Base-by-base conservation (phyloP, 768 basidiomycete genomes). In the Stropharia rugosoannulata region DNA sequence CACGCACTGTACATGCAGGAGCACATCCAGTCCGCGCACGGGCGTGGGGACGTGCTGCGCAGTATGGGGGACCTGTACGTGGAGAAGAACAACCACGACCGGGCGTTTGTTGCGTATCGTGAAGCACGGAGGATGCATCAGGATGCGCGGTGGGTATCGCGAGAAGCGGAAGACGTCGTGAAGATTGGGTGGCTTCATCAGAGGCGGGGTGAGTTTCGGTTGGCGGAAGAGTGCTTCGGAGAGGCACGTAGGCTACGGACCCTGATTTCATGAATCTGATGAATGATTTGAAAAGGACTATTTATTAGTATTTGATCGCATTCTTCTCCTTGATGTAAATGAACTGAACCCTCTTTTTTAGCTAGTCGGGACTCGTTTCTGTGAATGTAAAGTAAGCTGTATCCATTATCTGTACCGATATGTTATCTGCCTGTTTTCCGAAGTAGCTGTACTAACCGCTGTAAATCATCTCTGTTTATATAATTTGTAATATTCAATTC, bases 1-100 rank as follows among this genome's bases (percentile, higher is more conserved):
- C 51, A 52, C 32, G 51, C 51, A 1, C 5, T 52, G 42, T 32
- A 43, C 6, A 10, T 52, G 8, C 51, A 52, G 35, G 44, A 44
- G 11, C 35, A 52, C n/a, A 52, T 52, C 27, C 19, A 52, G 11
- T 52, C 51, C n/a, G 41, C 51, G 8, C 35, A 22, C 19, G 51
- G 51, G 6, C 51, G 44, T 10, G 51, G 51, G 36, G 44, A 43
- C 42, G 51, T 52, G 12, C 32, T 44, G 5, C 42, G 51, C 19
- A 52, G 41, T 19, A 36, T 44, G 51, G 51, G 51, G 9, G 32
- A 52, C n/a, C 13, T 52, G 5, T 43, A 52, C 15, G 19, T 36
- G 11, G 32, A 36, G 10, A 29, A 43, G 35, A 18, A 16, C 9
- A 52, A 52, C 16, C 44, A 43, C 16, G 41, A 16, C 5, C 29